These are phyloP conservation scores for Triticum aestivum DNA, from an alignment of 176 grass and related monocot genomes.

Conservation along the genomic window DNA sequence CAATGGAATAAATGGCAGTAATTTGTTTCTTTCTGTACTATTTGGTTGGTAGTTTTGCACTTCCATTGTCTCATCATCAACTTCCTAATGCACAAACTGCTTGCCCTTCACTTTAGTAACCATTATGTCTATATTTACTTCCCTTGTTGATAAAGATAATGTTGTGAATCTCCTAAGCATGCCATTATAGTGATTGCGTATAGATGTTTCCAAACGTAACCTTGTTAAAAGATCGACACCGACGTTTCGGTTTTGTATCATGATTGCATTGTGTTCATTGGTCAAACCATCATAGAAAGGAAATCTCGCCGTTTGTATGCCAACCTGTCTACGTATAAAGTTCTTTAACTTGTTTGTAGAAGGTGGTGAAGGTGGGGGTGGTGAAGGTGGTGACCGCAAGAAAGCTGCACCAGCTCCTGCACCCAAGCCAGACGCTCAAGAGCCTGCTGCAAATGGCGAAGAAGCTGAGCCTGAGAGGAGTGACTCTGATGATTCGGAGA, in stretches of 20 bases:
- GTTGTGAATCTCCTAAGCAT: not conserved
- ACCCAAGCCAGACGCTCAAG: constrained; percentile 48
- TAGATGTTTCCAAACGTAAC: not conserved
- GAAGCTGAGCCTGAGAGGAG: constrained; percentile 68
- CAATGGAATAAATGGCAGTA: not conserved
- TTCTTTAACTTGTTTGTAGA: constrained; percentile 52
- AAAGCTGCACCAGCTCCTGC: constrained; percentile 51
- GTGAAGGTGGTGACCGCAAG: constrained; percentile 44
- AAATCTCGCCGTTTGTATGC: not conserved
- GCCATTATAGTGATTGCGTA: not conserved
- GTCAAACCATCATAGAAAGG: not conserved
- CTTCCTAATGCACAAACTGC: not conserved
- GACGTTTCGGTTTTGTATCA: not conserved
- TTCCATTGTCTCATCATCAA: not conserved
- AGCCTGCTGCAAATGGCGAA: constrained; percentile 51
- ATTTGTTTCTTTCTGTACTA: not conserved
- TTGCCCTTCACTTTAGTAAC: not conserved
- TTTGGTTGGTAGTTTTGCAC: not conserved
- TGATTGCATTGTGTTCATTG: constrained; percentile 4
- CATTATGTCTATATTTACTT: not conserved
- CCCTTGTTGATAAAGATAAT: not conserved
- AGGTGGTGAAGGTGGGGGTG: constrained; percentile 36
- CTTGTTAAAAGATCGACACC: not conserved
- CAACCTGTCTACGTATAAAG: not conserved
- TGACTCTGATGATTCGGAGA: constrained; percentile 72